Conservation (phyloP, 441 rosid species). For the Biscutella laevigata region DNA sequence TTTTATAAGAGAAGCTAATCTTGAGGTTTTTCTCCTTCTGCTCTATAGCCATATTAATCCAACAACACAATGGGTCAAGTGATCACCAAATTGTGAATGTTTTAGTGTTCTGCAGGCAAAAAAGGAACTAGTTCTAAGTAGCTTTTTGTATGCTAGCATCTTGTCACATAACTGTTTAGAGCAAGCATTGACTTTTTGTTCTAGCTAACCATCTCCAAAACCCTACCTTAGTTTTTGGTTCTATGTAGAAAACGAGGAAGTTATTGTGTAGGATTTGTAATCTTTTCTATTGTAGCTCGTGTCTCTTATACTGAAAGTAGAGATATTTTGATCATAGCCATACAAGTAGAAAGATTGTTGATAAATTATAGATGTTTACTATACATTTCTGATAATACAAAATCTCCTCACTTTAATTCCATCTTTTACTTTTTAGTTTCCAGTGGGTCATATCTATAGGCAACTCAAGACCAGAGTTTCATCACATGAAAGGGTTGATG, state of each 20-base stretch:
- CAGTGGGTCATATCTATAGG: conserved; percentile 87
- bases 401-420: background rate
- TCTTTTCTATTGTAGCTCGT: too few relatives aligned
- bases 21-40: conserved; percentile 39
- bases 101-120: too few relatives aligned
- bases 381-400: too few relatives aligned
- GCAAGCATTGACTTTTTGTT: conserved; percentile 75
- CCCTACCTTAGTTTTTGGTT: too few relatives aligned
- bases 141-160: conserved; percentile 74
- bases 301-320: too few relatives aligned
- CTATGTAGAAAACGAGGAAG: too few relatives aligned
- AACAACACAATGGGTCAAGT: too few relatives aligned
- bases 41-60: background rate
- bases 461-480: conserved; percentile 65
- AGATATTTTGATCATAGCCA: too few relatives aligned
- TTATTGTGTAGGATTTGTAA: too few relatives aligned
- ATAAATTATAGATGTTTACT: too few relatives aligned
- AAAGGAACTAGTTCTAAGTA: conserved; percentile 78
- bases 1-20: conserved; percentile 51
- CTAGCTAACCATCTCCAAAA: conserved; percentile 70
- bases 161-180: conserved; percentile 67
- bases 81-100: too few relatives aligned
- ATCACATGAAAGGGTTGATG: conserved; percentile 78
- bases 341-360: too few relatives aligned
- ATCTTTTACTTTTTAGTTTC: conserved; percentile 38